Base-by-base conservation (phyloP, 768 basidiomycete genomes). In the Boletus pseudopeckii region DNA sequence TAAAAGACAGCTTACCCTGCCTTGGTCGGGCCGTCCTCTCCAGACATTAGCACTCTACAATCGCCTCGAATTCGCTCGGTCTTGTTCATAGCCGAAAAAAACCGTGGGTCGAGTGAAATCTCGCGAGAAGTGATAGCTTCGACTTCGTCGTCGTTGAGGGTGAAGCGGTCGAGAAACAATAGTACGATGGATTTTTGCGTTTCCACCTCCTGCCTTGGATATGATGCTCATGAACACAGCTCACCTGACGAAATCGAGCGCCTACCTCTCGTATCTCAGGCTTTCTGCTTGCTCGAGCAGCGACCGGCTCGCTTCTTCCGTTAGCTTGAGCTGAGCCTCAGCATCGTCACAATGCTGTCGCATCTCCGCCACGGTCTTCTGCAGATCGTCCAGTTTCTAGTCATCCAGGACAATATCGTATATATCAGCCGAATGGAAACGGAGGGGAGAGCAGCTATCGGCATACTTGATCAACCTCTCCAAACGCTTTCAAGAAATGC, bases 61-160 rank as follows among this genome's bases (percentile, higher is more conserved):
- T 97, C 92, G 14, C 78, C 78, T 33, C 93, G 79, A 56, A 99
- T 95, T 41, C 73, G 74, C 61, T 90, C 86, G 0, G 90, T 86
- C 65, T 88, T 88, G 69, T 92, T 88, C 85, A 98, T 89, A 0
- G 90, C 89, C 3, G 78, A 72, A 67, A 98, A 98, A 63, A 99
- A 86, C 2, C 75, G 76, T 6, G 75, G 67, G 0, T 88, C 87
- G 17, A 97, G 77, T 6, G 87, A 81, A 5, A 94, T 79, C 30
- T 95, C 87, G 36, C 92, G 74, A 10, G 90, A 92, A 0, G 82
- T 83, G 37, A 99, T 75, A 0, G 86, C 83, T 30, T 86, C 82
- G 1, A 80, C 71, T 64, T 98, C 94, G 13, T 79, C 76, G 2
- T 87, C 80, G 5, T 72, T 80, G 14, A 98, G 81, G 1, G 93